phyloP scores from a whole-genome alignment of 2,329 filamentous ascomycete genomes.

The Cyphellophora europaea region DNA sequence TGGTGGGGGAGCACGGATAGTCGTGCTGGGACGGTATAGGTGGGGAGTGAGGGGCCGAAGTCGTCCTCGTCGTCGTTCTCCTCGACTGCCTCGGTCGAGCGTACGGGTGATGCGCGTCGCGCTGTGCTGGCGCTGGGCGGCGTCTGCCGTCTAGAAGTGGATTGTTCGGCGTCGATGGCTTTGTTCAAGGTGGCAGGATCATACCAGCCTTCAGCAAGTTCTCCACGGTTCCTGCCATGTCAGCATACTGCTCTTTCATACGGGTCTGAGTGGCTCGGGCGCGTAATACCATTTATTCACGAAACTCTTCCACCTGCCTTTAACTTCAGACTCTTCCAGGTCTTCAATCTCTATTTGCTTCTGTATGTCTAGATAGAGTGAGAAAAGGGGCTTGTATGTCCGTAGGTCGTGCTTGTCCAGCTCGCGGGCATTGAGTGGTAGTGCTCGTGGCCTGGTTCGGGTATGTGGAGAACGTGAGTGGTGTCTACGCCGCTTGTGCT shows the following conservation, averaged over 20 bases:
- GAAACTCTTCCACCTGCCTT: conserved; percentile 90
- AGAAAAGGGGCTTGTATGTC: conserved; percentile 62
- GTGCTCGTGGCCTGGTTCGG: conserved; percentile 13
- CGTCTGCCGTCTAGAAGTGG: conserved; percentile 4
- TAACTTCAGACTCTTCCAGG: conserved; percentile 65
- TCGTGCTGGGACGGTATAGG: conserved; percentile 13
- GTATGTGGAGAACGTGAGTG: conserved; percentile 6
- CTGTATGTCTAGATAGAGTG: conserved; percentile 78
- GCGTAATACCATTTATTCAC: conserved; percentile 67
- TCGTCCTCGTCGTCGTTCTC: conserved; percentile 51
- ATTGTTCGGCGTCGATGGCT: conserved; percentile 25
- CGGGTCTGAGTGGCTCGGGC: conserved; percentile 14
- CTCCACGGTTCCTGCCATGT: conserved; percentile 62
- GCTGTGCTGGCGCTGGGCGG: no score
- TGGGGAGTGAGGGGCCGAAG: conserved; percentile 48
- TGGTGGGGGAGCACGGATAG: conserved; percentile 19
- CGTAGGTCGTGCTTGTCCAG: conserved; percentile 62
- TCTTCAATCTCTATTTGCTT: conserved; percentile 63
- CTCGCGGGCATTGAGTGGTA: conserved; percentile 58
- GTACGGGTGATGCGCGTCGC: no score
- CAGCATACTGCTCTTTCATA: conserved; percentile 4
- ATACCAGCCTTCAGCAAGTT: conserved; percentile 88
- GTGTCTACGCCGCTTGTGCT: conserved; percentile 6
- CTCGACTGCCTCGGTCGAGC: conserved; percentile 13
- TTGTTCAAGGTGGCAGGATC: conserved; percentile 62